phyloP scores from a whole-genome alignment of 495 filamentous ascomycete genomes.

The Massariosphaeria phaeospora region DNA sequence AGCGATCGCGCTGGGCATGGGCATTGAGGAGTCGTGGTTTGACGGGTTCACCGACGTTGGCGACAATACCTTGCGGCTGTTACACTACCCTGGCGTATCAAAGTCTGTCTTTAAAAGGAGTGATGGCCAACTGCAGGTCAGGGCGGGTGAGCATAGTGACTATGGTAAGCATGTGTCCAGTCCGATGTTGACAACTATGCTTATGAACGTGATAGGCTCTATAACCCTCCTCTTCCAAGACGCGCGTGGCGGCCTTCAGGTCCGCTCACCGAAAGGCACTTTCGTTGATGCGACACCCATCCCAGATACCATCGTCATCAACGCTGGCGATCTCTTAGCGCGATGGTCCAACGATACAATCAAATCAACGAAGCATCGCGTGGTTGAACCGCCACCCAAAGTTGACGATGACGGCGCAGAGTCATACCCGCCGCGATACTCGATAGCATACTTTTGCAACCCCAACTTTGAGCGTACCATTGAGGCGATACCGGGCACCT shows the following conservation, averaged over 20 bases:
- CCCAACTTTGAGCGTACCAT: slow-evolving; percentile 75
- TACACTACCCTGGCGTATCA: slow-evolving; percentile 76
- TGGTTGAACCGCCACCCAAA: slow-evolving; percentile 68
- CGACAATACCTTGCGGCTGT: slow-evolving; percentile 81
- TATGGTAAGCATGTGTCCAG: slow-evolving; percentile 49
- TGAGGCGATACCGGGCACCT: slow-evolving; percentile 84
- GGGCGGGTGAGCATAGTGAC: slow-evolving; percentile 83
- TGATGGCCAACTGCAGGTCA: slow-evolving; percentile 57
- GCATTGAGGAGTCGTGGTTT: slow-evolving; percentile 67
- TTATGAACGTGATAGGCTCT: slow-evolving; percentile 43
- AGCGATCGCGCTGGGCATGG: slow-evolving; percentile 81
- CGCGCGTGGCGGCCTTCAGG: slow-evolving; percentile 73
- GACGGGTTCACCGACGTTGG: slow-evolving; percentile 66
- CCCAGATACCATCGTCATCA: slow-evolving; percentile 77
- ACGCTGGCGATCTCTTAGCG: slow-evolving; percentile 83
- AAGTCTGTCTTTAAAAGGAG: slow-evolving; percentile 60
- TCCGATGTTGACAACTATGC: neutral
- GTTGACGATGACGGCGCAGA: slow-evolving; percentile 40
- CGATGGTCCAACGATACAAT: slow-evolving; percentile 90
- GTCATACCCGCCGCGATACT: slow-evolving; percentile 60
- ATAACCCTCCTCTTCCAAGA: slow-evolving; percentile 92
- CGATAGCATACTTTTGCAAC: slow-evolving; percentile 81
- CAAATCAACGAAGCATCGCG: slow-evolving; percentile 81
- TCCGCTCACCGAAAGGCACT: slow-evolving; percentile 65
- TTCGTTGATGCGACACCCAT: slow-evolving; percentile 85